phyloP scores from a whole-genome alignment of 2,329 filamentous ascomycete genomes.

The Ophiocordyceps camponoti-leonardi region DNA sequence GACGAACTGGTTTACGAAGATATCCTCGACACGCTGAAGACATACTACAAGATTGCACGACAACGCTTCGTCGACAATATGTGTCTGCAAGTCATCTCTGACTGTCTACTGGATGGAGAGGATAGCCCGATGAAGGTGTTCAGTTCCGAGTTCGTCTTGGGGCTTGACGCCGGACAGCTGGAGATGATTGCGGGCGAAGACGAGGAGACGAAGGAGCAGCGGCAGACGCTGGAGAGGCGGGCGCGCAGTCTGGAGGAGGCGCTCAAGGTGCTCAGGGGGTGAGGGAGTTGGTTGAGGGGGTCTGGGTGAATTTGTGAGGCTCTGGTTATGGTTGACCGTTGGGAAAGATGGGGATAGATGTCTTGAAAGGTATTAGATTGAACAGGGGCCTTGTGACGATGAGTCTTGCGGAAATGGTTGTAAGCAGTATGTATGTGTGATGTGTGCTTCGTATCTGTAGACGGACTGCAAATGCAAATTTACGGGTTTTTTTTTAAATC shows the following conservation, averaged over 20 bases:
- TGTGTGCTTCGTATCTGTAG: no score
- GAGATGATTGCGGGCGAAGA: conserved; percentile 42
- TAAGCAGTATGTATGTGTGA: no score
- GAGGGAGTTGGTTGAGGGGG: background rate
- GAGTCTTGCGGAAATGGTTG: no score
- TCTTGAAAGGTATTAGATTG: no score
- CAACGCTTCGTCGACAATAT: conserved; percentile 48
- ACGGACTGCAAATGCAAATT: no score
- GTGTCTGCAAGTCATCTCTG: conserved; percentile 37
- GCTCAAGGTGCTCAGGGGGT: background rate
- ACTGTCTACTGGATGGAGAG: conserved; percentile 31
- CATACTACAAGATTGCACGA: conserved; percentile 44
- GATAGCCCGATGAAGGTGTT: conserved; percentile 35
- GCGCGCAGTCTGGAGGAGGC: conserved; percentile 13
- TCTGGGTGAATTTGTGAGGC: background rate
- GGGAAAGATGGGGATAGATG: background rate
- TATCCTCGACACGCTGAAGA: conserved; percentile 40
- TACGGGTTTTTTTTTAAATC: no score
- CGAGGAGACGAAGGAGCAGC: conserved; percentile 13
- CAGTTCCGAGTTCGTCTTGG: conserved; percentile 28
- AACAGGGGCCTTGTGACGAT: no score
- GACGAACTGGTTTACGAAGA: conserved; percentile 24
- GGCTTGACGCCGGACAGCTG: conserved; percentile 29
- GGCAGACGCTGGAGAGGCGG: conserved; percentile 25
- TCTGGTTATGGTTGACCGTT: background rate